A percentile compares a stretch with the other conserved stretches of the same genome.
phyloP scores from a whole-genome alignment of 2,329 filamentous ascomycete species.

The Parafenestella ontariensis region DNA sequence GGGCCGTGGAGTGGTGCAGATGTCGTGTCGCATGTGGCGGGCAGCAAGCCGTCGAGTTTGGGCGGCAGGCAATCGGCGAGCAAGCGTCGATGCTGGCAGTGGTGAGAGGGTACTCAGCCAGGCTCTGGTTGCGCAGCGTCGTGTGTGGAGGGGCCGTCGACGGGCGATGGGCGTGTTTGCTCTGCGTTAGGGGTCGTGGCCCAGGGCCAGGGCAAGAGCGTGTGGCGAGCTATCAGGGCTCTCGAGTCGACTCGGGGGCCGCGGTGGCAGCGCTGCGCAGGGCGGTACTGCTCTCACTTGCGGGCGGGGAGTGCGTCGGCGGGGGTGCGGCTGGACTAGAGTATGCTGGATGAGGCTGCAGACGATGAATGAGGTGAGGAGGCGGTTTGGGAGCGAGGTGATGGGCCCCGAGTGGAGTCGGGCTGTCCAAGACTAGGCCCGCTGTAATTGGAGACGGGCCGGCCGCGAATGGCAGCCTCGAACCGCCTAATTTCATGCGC shows the following conservation, averaged over 20 bases:
- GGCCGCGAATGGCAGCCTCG: slow-evolving; percentile 16
- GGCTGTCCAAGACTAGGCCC: slow-evolving; percentile 2
- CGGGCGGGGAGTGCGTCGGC: slow-evolving; percentile 1
- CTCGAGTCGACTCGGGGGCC: slow-evolving; percentile 18
- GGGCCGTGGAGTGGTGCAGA: slow-evolving; percentile 37
- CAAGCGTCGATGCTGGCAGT: slow-evolving; percentile 16
- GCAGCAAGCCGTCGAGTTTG: slow-evolving; percentile 16
- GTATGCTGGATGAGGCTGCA: slow-evolving; percentile 40
- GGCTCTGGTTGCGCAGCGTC: background rate
- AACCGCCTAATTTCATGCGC: slow-evolving; percentile 23
- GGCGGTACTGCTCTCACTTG: slow-evolving; percentile 2
- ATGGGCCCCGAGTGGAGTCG: slow-evolving; percentile 24
- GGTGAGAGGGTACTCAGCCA: background rate
- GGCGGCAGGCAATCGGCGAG: slow-evolving; percentile 11
- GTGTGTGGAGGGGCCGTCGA: slow-evolving; percentile 21
- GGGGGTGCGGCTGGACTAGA: slow-evolving; percentile 19
- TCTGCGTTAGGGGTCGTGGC: slow-evolving; percentile 38
- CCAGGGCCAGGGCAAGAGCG: slow-evolving; percentile 34
- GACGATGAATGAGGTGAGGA: slow-evolving; percentile 31
- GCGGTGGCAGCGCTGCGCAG: slow-evolving; percentile 22
- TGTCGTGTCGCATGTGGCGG: slow-evolving; percentile 44
- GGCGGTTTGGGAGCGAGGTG: slow-evolving; percentile 25
- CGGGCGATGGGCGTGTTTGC: slow-evolving; percentile 41
- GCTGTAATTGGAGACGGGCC: slow-evolving; percentile 2
- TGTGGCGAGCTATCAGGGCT: slow-evolving; percentile 22